phyloP scores from a whole-genome alignment of 768 basidiomycete genomes.

The Rhodotorula kratochvilovae region DNA sequence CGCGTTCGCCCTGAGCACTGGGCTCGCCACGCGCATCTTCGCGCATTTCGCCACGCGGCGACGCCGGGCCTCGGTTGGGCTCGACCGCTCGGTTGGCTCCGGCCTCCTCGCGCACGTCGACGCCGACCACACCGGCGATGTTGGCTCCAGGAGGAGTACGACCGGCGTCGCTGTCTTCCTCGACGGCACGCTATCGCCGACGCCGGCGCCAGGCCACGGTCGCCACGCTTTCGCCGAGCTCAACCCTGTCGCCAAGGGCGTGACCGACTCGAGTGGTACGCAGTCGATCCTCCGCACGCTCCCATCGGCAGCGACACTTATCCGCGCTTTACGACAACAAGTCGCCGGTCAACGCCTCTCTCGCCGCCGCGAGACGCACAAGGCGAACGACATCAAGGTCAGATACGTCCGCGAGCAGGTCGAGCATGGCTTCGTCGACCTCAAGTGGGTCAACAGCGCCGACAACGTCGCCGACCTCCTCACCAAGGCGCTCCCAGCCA shows the following conservation, averaged over 20 bases:
- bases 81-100: background rate
- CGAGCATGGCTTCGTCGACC: background rate
- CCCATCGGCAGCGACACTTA: background rate
- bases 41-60: background rate
- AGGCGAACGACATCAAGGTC: background rate
- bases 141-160: constrained; percentile 40
- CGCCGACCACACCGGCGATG: constrained; percentile 44
- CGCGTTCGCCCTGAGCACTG: background rate
- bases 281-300: background rate
- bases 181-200: background rate
- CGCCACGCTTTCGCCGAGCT: background rate
- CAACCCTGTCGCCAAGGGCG: background rate
- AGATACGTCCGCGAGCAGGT: background rate
- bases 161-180: constrained; percentile 24
- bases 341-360: background rate
- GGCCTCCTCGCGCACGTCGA: constrained; percentile 43
- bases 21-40: no score
- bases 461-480: constrained; percentile 2
- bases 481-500: constrained; percentile 5
- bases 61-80: background rate
- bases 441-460: background rate
- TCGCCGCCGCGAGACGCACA: background rate
- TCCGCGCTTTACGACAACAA: background rate
- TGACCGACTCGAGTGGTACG: background rate
- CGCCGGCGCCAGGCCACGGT: background rate